These are phyloP conservation scores for Aspergillus versicolor DNA, from an alignment of 2,329 filamentous ascomycete genomes.

Conservation along the genomic window DNA sequence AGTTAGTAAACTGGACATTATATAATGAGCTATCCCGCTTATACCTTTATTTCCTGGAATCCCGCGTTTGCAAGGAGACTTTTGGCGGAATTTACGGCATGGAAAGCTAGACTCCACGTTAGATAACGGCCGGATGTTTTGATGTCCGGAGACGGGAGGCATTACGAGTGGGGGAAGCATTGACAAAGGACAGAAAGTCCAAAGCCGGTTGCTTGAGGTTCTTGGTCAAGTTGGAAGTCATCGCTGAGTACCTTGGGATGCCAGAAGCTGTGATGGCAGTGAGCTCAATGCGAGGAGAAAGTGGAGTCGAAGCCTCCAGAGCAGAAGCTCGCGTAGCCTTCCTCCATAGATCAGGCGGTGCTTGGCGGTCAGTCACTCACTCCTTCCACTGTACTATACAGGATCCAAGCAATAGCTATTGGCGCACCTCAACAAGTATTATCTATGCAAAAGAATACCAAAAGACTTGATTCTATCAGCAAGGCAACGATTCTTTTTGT, in stretches of 20 bases:
- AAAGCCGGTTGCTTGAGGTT: slow-evolving; percentile 54
- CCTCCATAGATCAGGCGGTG: neutral
- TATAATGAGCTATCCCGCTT: neutral
- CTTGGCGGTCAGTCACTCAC: slow-evolving; percentile 10
- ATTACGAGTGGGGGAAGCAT: slow-evolving; percentile 87
- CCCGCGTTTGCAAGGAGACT: slow-evolving; percentile 76
- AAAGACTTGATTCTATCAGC: neutral
- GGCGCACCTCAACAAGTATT: neutral
- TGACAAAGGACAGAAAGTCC: slow-evolving; percentile 91
- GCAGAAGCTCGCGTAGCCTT: neutral
- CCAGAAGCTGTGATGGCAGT: neutral
- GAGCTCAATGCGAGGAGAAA: slow-evolving; percentile 7
- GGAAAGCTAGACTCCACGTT: slow-evolving; percentile 68
- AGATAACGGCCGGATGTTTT: neutral
- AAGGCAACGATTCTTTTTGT: neutral
- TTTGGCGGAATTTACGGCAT: slow-evolving; percentile 80
- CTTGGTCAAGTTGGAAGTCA: slow-evolving; percentile 29
- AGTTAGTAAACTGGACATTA: neutral
- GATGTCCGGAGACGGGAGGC: neutral
- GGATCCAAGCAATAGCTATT: neutral
- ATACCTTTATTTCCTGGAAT: slow-evolving; percentile 76
- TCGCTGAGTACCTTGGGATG: slow-evolving; percentile 24
- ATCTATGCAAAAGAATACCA: neutral
- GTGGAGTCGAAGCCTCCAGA: slow-evolving; percentile 1
- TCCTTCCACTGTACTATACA: neutral